Conservation (phyloP, 371 early-diverging fungal genomes). For the Funneliformis caledonium region DNA sequence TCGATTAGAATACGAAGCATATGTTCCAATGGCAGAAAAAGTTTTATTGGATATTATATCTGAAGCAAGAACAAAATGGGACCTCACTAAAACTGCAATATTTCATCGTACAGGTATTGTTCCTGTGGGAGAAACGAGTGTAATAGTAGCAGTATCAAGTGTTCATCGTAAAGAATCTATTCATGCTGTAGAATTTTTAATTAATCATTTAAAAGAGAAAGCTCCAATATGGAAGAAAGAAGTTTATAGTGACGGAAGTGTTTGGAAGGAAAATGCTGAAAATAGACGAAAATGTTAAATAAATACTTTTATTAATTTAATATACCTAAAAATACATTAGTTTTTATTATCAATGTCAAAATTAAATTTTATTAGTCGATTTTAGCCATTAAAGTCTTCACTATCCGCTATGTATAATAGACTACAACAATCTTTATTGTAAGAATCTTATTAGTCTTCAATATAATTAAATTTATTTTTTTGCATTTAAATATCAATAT, state of each 20-base stretch:
- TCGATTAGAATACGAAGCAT: slow-evolving; percentile 81
- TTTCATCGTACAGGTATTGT: slow-evolving; percentile 79
- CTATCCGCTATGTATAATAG: too few species aligned
- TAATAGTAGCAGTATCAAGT: slow-evolving; percentile 79
- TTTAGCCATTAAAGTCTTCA: too few species aligned
- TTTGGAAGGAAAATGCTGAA: slow-evolving; percentile 74
- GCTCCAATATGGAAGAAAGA: slow-evolving; percentile 95
- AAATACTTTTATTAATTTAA: too few species aligned
- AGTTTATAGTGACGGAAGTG: slow-evolving; percentile 74
- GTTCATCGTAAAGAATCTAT: slow-evolving; percentile 80
- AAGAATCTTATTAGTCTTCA: too few species aligned
- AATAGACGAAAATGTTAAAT: not conserved
- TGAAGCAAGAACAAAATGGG: slow-evolving; percentile 67
- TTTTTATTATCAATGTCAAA: too few species aligned
- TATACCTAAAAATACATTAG: too few species aligned
- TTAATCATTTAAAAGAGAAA: slow-evolving; percentile 80
- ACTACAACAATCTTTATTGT: too few species aligned
- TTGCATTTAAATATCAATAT: too few species aligned
- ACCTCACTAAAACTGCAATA: slow-evolving; percentile 71
- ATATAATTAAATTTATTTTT: too few species aligned
- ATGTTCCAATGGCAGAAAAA: slow-evolving; percentile 80
- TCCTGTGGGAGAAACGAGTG: slow-evolving; percentile 80
- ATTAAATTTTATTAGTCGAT: too few species aligned
- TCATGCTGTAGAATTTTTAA: slow-evolving; percentile 76
- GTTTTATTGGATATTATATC: slow-evolving; percentile 60